Conservation (phyloP, 202 grass and related monocot genomes). For the Panicum virgatum region DNA sequence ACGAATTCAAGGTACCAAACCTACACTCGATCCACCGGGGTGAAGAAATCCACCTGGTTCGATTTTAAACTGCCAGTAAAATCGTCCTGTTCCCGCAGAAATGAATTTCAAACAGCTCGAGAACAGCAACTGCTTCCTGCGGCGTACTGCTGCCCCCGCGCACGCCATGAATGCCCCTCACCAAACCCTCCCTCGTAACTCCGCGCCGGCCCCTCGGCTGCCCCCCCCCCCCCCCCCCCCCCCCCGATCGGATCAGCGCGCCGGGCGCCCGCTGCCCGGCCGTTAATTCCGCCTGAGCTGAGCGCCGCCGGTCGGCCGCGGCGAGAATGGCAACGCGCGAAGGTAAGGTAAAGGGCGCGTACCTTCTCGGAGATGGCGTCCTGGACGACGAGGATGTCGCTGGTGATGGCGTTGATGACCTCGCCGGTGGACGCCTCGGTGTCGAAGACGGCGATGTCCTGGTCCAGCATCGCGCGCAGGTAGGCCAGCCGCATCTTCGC, state of each 20-base stretch:
- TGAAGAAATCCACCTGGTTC: too few relatives aligned
- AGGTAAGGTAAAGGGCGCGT: neutral
- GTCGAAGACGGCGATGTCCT: slow-evolving; percentile 95
- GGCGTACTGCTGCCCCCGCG: neutral
- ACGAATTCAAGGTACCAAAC: too few relatives aligned
- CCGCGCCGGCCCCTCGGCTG: neutral
- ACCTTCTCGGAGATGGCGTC: slow-evolving; percentile 99
- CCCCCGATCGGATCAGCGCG: neutral
- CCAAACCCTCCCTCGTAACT: slow-evolving; percentile 53
- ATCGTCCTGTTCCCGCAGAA: too few relatives aligned
- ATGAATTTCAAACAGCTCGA: too few relatives aligned
- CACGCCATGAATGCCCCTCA: slow-evolving; percentile 55
- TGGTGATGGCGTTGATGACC: slow-evolving; percentile 97
- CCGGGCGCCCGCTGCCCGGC: neutral
- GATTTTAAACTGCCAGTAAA: too few relatives aligned
- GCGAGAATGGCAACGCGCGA: slow-evolving; percentile 28
- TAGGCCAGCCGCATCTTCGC: slow-evolving; percentile 98
- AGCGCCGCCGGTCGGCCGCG: neutral
- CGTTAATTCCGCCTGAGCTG: neutral
- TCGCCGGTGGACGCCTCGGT: slow-evolving; percentile 96
- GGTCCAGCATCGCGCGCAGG: slow-evolving; percentile 88
- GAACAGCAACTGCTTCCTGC: too few relatives aligned
- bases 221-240: too few relatives aligned
- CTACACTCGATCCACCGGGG: too few relatives aligned
- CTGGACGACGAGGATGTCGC: slow-evolving; percentile 95